A percentile compares a stretch with the other conserved stretches of the same genome.
phyloP scores from a whole-genome alignment of 2,329 filamentous ascomycete genomes.

The Epichloe uncinata region DNA sequence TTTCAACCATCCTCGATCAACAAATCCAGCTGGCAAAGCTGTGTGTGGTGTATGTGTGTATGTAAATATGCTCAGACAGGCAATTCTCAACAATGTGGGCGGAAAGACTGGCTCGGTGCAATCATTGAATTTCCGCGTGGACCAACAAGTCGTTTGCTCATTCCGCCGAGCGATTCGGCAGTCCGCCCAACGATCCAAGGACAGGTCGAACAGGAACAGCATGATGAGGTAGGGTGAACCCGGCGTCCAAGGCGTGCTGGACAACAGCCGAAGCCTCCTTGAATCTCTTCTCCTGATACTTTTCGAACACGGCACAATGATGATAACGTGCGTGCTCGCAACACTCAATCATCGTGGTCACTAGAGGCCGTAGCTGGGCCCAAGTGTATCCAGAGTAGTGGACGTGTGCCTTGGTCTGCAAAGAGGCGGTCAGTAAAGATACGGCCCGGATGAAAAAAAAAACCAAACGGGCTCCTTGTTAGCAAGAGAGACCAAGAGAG shows the following conservation, averaged over 20 bases:
- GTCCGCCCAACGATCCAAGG: slow-evolving; percentile 10
- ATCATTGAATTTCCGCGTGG: slow-evolving; percentile 13
- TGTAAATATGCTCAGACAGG: not conserved
- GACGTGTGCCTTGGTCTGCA: slow-evolving; percentile 64
- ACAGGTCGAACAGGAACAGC: slow-evolving; percentile 24
- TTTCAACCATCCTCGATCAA: not conserved
- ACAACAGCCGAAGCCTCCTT: slow-evolving; percentile 75
- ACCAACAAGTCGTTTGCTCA: slow-evolving; percentile 18
- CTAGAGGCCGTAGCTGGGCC: slow-evolving; percentile 63
- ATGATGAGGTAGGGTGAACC: slow-evolving; percentile 37
- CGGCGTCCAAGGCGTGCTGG: slow-evolving; percentile 54
- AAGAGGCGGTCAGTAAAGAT: not conserved
- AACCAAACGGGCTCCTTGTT: too few relatives aligned
- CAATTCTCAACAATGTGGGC: not conserved
- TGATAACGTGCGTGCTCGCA: slow-evolving; percentile 71
- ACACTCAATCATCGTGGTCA: slow-evolving; percentile 73
- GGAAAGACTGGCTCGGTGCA: not conserved
- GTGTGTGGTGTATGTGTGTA: not conserved
- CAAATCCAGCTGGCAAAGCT: not conserved
- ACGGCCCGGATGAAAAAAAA: not conserved
- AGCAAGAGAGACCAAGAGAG: not conserved
- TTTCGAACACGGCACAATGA: slow-evolving; percentile 78
- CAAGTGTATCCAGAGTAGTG: slow-evolving; percentile 93
- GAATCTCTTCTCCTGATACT: slow-evolving; percentile 80
- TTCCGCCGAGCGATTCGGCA: slow-evolving; percentile 14